Percentiles rank a stretch among this genome's conserved stretches.
phyloP scores from a whole-genome alignment of 305 asterid species.

The Ajuga reptans region DNA sequence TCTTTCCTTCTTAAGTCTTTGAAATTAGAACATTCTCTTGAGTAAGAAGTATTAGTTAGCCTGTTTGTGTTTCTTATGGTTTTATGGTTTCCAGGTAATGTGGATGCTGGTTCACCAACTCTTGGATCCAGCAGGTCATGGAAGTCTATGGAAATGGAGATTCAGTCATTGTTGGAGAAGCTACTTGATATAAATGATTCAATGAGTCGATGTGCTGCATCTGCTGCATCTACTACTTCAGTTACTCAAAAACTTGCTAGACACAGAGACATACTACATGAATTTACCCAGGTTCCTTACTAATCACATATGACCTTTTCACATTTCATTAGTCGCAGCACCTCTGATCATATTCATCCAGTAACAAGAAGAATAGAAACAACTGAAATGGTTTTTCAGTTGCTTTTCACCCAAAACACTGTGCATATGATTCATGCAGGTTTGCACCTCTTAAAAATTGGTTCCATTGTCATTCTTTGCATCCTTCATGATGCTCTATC shows the following conservation, averaged over 20 bases:
- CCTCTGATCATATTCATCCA: neutral
- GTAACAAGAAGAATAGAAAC: neutral
- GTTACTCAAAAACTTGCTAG: slow-evolving; percentile 84
- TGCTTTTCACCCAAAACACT: slow-evolving; percentile 2
- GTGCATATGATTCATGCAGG: neutral
- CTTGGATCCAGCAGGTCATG: slow-evolving; percentile 73
- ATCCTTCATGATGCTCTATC: neutral
- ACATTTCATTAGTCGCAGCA: neutral
- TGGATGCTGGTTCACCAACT: slow-evolving; percentile 65
- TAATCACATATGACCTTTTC: no score
- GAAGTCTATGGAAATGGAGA: slow-evolving; percentile 90
- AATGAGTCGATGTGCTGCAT: slow-evolving; percentile 91
- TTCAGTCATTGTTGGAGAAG: slow-evolving; percentile 83
- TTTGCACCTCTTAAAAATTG: slow-evolving; percentile 1
- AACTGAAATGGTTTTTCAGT: neutral
- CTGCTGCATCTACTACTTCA: slow-evolving; percentile 67
- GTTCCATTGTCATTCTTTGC: neutral
- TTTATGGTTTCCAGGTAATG: slow-evolving; percentile 57
- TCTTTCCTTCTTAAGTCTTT: neutral
- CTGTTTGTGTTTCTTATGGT: no score
- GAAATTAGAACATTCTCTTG: slow-evolving; percentile 10
- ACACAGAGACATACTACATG: slow-evolving; percentile 83
- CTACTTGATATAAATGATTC: slow-evolving; percentile 74
- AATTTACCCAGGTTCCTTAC: slow-evolving; percentile 89
- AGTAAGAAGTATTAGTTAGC: neutral